Percentiles rank a stretch among this genome's conserved stretches.
Evolutionary conservation across 192 early-diverging fungal species (phyloP).

Genomic region (Lunasporangiospora selenospora): DNA sequence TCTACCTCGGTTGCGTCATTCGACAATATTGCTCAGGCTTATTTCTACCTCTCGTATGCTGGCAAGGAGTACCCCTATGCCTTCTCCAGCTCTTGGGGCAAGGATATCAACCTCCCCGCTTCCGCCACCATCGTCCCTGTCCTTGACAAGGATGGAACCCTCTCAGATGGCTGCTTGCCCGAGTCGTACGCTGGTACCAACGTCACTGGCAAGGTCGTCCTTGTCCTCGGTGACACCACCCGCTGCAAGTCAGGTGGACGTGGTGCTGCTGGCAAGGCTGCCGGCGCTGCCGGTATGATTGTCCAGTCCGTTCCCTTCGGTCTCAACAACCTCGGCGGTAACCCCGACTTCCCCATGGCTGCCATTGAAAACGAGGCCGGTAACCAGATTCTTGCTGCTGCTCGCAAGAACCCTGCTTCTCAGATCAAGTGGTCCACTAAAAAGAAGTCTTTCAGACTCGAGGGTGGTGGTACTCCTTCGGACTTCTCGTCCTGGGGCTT

Average conservation of each 20-base stretch:
- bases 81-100: constrained; percentile 11
- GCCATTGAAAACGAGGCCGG: constrained; percentile 39
- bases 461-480: constrained; percentile 57
- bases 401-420: constrained; percentile 21
- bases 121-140: constrained; percentile 28
- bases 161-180: constrained; percentile 29
- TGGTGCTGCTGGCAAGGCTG: constrained; percentile 33
- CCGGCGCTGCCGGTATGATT: constrained; percentile 36
- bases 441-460: constrained; percentile 3
- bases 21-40: constrained; percentile 12
- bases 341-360: constrained; percentile 36
- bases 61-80: constrained; percentile 23
- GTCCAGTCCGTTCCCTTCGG: constrained; percentile 36
- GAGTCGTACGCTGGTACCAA: constrained; percentile 5
- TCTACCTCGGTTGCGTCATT: constrained; percentile 8
- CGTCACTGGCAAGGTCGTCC: constrained; percentile 50
- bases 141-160: constrained; percentile 19
- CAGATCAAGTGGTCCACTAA: constrained; percentile 1
- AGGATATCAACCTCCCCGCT: constrained; percentile 47
- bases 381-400: constrained; percentile 30
- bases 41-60: constrained; percentile 22
- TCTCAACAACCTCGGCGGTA: constrained; percentile 17
- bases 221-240: constrained; percentile 52
- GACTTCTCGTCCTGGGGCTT: constrained; percentile 72
- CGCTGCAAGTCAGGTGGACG: constrained; percentile 46